Base-by-base conservation (phyloP, 352 stramenopile genomes). In the Peronospora belbahrii region DNA sequence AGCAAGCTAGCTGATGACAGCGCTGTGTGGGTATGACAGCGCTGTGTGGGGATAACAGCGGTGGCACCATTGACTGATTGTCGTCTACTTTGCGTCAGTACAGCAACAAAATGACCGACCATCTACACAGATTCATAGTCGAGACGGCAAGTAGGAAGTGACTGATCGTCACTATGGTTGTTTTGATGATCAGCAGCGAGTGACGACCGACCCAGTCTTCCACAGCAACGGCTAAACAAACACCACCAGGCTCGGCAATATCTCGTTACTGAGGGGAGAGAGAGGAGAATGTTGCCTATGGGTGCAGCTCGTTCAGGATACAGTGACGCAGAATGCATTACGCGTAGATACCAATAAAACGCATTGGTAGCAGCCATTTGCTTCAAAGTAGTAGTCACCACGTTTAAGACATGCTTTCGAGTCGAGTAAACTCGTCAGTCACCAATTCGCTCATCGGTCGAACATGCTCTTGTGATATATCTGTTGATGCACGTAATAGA, bases 141-240 rank as follows among this genome's bases (percentile, higher is more conserved):
- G 59, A 74, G 15, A 64, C 42, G 0, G 68, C 69, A 31, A 88
- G 85, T 0, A 68, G 30, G 28, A 76, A 55, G 39, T 88, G 70
- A 19, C 54, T 64, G 5, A 42, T 35, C 8, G 84, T 34, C 73
- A 88, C 85, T 17, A 76, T 27, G 9, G 54, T 30, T 6, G 73
- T 84, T 14, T 73, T 73, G n/a, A 75, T 45, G 10, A 88, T 59
- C 10, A 88, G 42, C 14, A 88, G 54, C 13, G 68, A 65, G 0
- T 73, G 70, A n/a, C 76, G 70, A 3, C 76, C 76, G n/a, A 84
- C 60, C 2, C 65, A 55, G 43, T 85, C 73, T 2, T 85, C 66
- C 13, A 83, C 48, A 1, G 56, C 34, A 20, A 88, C 58, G 2
- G 76, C 65, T 0, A 60, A 68, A 43, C 73, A 83, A 24, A 88